Base-by-base conservation (phyloP, 108 stramenopile species). In the Nannochloropsis oceanica region DNA sequence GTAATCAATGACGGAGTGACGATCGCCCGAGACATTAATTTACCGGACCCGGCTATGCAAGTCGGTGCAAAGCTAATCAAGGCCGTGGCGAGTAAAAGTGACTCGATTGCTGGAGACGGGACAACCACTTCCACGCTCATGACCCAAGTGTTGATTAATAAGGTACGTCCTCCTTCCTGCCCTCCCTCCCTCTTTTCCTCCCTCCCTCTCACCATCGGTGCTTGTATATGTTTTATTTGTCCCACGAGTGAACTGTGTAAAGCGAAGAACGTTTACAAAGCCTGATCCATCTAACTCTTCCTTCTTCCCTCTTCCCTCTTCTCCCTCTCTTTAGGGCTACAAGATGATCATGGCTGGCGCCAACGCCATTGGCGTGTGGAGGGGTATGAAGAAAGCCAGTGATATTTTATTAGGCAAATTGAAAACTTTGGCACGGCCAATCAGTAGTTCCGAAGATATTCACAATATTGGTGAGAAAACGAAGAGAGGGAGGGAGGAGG, bases 1-100 rank as follows among this genome's bases (percentile, higher is more conserved):
- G 96, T 98, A 87, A 96, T 96, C 43, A 96, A 96, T 87, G 97
- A 96, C 86, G 97, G 96, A 25, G 97, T 97, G 73, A 97, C 97
- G 43, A 97, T 97, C 87, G 97, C 97, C 73, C 89, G 90, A 13
- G 90, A 91, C 42, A 96, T 97, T 86, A 80, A 83, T 24, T 91
- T 98, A 43, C 84, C 88, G 80, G 95, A 98, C 84, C 97, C 95
- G 12, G 95, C 95, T 89, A 82, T 92, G 86, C 96, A 98, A 87
- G 95, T 96, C 9, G 97, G 97, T 43, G 97, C 95, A 25, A 88
- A 91, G 25, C 91, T 98, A 34, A 94, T 98, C 79, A 94, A 95
- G 86, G 95, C 96, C 90, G 97, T 96, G 81, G 97, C 97, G 25
- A 79, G 88, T 59, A 97, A 97, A 93, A 94, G 93, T 84, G 96